A percentile compares a stretch with the other conserved stretches of the same genome.
Conservation (phyloP, 2,329 filamentous ascomycete species). For the Coniochaeta ligniaria region DNA sequence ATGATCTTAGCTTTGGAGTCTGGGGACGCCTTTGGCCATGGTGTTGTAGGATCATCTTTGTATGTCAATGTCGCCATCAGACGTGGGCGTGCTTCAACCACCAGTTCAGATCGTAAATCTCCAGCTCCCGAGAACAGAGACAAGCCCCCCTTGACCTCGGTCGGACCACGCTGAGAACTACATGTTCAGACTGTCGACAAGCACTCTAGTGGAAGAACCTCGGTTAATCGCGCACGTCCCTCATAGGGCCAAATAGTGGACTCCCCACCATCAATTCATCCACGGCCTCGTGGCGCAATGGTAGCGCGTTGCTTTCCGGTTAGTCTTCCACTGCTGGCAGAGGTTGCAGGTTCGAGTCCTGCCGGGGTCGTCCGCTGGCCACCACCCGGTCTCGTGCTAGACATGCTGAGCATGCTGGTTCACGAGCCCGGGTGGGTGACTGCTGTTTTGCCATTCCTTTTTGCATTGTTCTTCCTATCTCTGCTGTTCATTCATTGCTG, state of each 20-base stretch:
- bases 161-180: too few relatives aligned
- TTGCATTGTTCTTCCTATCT: too few relatives aligned
- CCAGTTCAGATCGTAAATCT: too few relatives aligned
- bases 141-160: too few relatives aligned
- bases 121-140: too few relatives aligned
- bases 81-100: too few relatives aligned
- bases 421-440: not conserved
- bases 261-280: not conserved
- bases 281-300: conserved; percentile 1
- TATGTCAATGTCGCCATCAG: too few relatives aligned
- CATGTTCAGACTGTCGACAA: too few relatives aligned
- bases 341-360: conserved; percentile 1
- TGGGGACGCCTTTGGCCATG: too few relatives aligned
- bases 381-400: not conserved
- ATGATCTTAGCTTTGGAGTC: too few relatives aligned
- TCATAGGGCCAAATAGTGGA: not conserved
- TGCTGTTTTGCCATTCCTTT: not conserved
- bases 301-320: conserved; percentile 1
- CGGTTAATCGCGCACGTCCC: not conserved
- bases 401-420: not conserved
- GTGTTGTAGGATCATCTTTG: too few relatives aligned
- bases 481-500: too few relatives aligned
- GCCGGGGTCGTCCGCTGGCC: not conserved
- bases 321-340: not conserved
- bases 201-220: not conserved